Evolutionary conservation across 1,284 basidiomycete species (phyloP).

Genomic region (Cryptococcus floricola): DNA sequence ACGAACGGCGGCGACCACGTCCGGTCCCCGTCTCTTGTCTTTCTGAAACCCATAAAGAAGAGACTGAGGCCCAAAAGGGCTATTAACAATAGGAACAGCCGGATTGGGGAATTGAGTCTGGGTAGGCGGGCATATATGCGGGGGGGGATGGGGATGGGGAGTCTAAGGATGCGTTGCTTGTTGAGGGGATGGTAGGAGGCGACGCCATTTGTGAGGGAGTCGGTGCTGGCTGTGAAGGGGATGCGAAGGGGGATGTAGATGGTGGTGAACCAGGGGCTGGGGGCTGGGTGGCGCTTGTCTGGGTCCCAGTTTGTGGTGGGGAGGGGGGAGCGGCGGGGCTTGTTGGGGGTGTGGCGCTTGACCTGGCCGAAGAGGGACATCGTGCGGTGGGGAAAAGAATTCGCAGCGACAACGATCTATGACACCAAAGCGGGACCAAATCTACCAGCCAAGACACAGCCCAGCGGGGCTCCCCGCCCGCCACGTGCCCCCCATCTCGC

Average conservation of each 20-base stretch:
- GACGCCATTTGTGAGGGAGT: constrained; percentile 14
- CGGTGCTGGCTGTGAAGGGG: constrained; percentile 2
- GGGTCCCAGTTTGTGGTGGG: constrained; percentile 40
- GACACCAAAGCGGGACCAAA: no score
- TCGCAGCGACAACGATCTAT: not conserved
- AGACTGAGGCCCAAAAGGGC: constrained; percentile 53
- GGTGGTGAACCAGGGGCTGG: constrained; percentile 35
- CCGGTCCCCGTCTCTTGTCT: constrained; percentile 43
- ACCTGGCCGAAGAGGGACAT: constrained; percentile 51
- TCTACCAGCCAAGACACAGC: no score
- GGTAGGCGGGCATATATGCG: constrained; percentile 54
- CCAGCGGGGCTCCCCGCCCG: no score
- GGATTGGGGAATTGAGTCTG: constrained; percentile 54
- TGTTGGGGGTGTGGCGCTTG: constrained; percentile 39
- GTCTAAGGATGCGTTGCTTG: constrained; percentile 25
- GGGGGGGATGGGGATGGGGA: constrained; percentile 60
- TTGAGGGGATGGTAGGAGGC: constrained; percentile 3
- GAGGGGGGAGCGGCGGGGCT: constrained; percentile 43
- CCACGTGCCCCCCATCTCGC: no score
- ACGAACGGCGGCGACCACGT: constrained; percentile 67
- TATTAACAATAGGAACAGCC: constrained; percentile 52
- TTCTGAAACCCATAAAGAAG: constrained; percentile 58
- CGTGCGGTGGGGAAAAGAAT: constrained; percentile 2
- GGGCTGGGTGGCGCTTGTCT: constrained; percentile 26
- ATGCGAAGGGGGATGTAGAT: constrained; percentile 39